Base-by-base conservation (phyloP, 2,329 filamentous ascomycete genomes). In the Microcyclospora tardicrescens region DNA sequence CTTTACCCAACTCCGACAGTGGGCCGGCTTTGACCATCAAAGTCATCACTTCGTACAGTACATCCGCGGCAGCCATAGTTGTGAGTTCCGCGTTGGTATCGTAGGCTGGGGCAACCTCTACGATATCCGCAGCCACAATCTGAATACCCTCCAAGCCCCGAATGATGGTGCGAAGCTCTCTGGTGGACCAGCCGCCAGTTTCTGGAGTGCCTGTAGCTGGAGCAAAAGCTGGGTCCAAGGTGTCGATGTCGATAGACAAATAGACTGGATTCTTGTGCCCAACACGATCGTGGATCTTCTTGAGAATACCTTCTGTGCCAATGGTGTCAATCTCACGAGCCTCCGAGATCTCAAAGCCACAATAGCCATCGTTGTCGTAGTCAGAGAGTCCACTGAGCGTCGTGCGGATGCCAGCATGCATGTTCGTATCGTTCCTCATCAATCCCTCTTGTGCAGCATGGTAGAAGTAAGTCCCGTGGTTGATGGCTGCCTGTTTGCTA, bases 391-490 rank as follows among this genome's bases (percentile, higher is more conserved):
- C 83, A 42, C 75, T 81, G 13, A 91, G 68, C 2, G 83, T 91
- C 0, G 84, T 91, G 40, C 84, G 77, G 58, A 93, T 91, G 30
- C 84, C 84, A 12, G 83, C 84, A 58, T 93, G 84, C 61, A 93
- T 86, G 62, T 86, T 89, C 49, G 75, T 81, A 65, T 91, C 81
- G 55, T 91, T 93, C 45, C 71, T 71, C 14, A 93, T 67, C 12
- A 91, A 67, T 2, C 84, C 84, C 57, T 91, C 83, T 61, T 78
- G 74, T 1, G 79, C 64, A 0, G 84, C 84, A 57, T 89, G 82
- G 63, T 80, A 91, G 64, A 93, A 93, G 66, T 91, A 91, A 1
- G 84, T 91, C 32, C 84, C 84, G 63, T 91, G 50, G 63, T 91
- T 93, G 64, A 93, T 79, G 46, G 71, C 71, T 14, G 84, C 84